Percentiles rank a stretch among this genome's conserved stretches.
Conservation (phyloP, 495 filamentous ascomycete genomes). For the Recurvomyces mirabilis region DNA sequence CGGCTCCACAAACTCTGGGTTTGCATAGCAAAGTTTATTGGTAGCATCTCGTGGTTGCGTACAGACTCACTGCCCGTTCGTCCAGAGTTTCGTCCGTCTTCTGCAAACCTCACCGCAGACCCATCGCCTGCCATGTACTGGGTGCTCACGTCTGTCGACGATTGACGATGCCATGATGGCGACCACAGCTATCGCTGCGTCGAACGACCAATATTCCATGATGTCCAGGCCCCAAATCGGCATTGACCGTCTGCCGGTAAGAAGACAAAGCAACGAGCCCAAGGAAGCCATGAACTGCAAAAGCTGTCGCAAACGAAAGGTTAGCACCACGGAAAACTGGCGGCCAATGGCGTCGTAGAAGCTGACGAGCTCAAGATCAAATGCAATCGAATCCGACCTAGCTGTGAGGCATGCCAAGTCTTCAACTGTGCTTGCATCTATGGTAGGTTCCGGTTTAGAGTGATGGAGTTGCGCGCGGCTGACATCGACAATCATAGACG, state of each 20-base stretch:
- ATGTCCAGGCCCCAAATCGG: slow-evolving; percentile 72
- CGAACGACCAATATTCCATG: slow-evolving; percentile 15
- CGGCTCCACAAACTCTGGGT: neutral
- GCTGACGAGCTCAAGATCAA: slow-evolving; percentile 75
- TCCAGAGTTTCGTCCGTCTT: too few species aligned
- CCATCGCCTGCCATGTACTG: too few species aligned
- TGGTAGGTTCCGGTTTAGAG: too few species aligned
- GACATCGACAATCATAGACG: slow-evolving; percentile 49
- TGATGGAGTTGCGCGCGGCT: neutral
- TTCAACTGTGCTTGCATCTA: slow-evolving; percentile 85
- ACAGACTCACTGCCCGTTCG: too few species aligned
- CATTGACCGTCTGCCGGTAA: slow-evolving; percentile 68
- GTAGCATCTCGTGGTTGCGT: too few species aligned
- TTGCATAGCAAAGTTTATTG: too few species aligned
- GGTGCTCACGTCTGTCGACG: too few species aligned
- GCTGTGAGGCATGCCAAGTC: slow-evolving; percentile 78
- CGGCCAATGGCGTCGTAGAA: too few species aligned
- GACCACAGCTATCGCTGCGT: neutral
- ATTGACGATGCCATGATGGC: slow-evolving; percentile 2
- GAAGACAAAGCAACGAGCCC: slow-evolving; percentile 58
- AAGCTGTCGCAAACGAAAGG: slow-evolving; percentile 80
- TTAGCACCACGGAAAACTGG: slow-evolving; percentile 31
- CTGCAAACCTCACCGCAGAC: too few species aligned
- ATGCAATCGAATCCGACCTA: slow-evolving; percentile 72
- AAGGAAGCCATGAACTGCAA: slow-evolving; percentile 92